A percentile compares a stretch with the other conserved stretches of the same genome.
Evolutionary conservation across 352 stramenopile species (phyloP).

Genomic region (Blastocystis sp.): DNA sequence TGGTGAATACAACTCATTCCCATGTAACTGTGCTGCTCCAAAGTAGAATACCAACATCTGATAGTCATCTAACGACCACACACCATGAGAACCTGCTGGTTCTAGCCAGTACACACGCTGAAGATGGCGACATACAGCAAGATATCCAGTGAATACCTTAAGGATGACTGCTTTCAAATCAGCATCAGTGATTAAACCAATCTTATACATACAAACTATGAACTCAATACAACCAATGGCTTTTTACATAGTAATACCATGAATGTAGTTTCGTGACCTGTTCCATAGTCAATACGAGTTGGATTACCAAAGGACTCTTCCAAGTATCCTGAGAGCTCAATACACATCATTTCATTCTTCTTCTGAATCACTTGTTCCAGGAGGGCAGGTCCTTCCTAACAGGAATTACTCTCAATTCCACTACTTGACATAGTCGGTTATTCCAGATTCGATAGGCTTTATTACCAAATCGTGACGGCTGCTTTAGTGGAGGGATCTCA

Average conservation of each 20-base stretch:
- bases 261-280: conserved; percentile 94
- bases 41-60: conserved; percentile 96
- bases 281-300: conserved; percentile 93
- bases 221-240: background rate
- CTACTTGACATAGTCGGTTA: conserved; percentile 69
- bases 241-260: conserved; percentile 74
- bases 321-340: conserved; percentile 85
- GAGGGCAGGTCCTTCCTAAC: background rate
- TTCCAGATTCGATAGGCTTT: conserved; percentile 83
- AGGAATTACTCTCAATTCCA: background rate
- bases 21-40: conserved; percentile 84
- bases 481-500: conserved; percentile 81
- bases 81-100: conserved; percentile 91
- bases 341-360: conserved; percentile 49
- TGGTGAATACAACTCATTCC: conserved; percentile 64
- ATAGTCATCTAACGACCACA: conserved; percentile 98
- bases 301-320: conserved; percentile 89
- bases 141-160: conserved; percentile 36
- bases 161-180: conserved; percentile 47
- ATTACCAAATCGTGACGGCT: conserved; percentile 87
- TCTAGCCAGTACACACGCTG: conserved; percentile 73
- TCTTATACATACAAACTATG: conserved; percentile 61
- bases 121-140: conserved; percentile 47
- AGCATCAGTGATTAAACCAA: conserved; percentile 27
- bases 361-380: conserved; percentile 6